Evolutionary conservation across 345 rosid species (phyloP), one percentile per base, ranked within the genome.

Genomic region (Gossypium herbaceum): DNA sequence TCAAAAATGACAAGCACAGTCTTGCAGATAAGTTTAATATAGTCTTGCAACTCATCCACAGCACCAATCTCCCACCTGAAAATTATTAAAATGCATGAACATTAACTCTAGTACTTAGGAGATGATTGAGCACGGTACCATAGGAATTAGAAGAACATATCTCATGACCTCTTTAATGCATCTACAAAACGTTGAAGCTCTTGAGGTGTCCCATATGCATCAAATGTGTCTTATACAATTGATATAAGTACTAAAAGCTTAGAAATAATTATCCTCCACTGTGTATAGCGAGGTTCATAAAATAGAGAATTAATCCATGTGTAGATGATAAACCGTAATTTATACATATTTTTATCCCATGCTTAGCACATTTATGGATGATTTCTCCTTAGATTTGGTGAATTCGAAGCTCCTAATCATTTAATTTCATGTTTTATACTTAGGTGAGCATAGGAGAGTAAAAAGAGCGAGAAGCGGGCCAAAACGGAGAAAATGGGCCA

Each of bases 191-290:
- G 4, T 44, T 66, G 54, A 66, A 44, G 54, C 16, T 66, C 71
- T 44, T 66, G 34, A 11, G 71, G 71, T 12, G 29, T 44, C 17
- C 71, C 71, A 44, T 44, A 66, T 5, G 71, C 71, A 20, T 66
- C 52, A 44, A 19, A 12, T 5, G 66, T 61, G 66, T 61, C 66
- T 10, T 64, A 50, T 17, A 64, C 12, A 64, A 64, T n/a, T 64
- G 68, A 64, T 1, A 17, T 0, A n/a, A 64, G 25, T 9, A 64
- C 1, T 9, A 64, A 0, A 2, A 3, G 0, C 71, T 66, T 66
- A 44, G 54, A 0, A 44, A 66, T 8, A 19, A 44, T 4, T 44
- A 66, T 4, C 7, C 69, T 50, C 51, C 69, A 65, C 48, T 9
- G 2, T 64, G 50, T 64, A 9, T 64, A 64, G 24, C 7, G 8